Evolutionary conservation across 768 basidiomycete genomes (phyloP).

Genomic region (Pisolithus orientalis): DNA sequence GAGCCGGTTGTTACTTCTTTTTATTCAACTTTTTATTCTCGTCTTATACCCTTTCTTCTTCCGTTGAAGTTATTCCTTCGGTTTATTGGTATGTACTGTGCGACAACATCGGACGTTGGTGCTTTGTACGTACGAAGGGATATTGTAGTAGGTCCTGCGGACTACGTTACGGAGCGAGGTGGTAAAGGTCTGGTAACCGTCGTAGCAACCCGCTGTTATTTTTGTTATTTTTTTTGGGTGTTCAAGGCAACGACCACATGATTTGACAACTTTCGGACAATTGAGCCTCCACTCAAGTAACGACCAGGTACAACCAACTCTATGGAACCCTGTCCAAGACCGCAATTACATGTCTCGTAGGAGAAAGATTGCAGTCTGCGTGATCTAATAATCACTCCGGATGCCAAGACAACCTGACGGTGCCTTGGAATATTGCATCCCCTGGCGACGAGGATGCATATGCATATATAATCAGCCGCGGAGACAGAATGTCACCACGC

Average conservation of each 20-base stretch:
- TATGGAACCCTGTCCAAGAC: too few relatives aligned
- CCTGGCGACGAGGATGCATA: too few relatives aligned
- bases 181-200: background rate
- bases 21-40: conserved; percentile 6
- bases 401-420: too few relatives aligned
- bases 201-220: background rate
- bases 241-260: background rate
- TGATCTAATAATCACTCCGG: too few relatives aligned
- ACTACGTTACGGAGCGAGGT: background rate
- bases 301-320: too few relatives aligned
- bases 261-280: too few relatives aligned
- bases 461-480: too few relatives aligned
- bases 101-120: conserved; percentile 15
- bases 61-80: conserved; percentile 1
- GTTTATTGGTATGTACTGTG: conserved; percentile 14
- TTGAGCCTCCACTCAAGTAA: too few relatives aligned
- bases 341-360: too few relatives aligned
- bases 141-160: conserved; percentile 12
- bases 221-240: background rate
- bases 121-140: conserved; percentile 19
- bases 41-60: conserved; percentile 20
- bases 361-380: too few relatives aligned
- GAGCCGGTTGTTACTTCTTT: background rate
- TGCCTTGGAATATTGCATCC: too few relatives aligned
- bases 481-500: too few relatives aligned